phyloP scores from a whole-genome alignment of 2,329 filamentous ascomycete species.

The Sporothrix schenckii region DNA sequence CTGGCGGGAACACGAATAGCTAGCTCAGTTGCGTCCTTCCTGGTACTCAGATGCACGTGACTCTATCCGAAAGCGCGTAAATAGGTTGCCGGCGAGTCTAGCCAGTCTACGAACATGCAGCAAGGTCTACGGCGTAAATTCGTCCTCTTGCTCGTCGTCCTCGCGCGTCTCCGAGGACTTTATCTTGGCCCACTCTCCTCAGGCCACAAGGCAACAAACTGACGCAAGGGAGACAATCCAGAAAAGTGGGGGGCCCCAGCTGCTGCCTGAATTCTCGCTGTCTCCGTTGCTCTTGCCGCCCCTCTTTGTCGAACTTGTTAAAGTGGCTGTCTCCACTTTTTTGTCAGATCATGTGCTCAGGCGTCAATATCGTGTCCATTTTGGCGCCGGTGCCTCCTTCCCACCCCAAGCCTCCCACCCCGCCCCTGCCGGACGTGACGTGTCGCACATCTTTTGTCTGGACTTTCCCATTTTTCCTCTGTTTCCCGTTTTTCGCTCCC shows the following conservation, averaged over 20 bases:
- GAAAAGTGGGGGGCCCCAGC: not conserved
- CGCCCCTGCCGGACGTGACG: constrained; percentile 26
- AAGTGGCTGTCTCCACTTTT: constrained; percentile 25
- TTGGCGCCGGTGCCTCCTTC: constrained; percentile 23
- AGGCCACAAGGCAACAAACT: constrained; percentile 16
- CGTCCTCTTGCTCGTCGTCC: not conserved
- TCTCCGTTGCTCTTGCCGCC: not conserved
- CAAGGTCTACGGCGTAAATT: too few species aligned
- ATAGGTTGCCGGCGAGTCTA: not conserved
- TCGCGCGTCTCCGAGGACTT: not conserved
- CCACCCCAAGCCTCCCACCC: not conserved
- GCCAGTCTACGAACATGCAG: too few species aligned
- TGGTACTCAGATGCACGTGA: constrained; percentile 10
- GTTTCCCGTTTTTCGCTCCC: not conserved
- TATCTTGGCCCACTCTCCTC: not conserved
- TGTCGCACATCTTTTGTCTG: constrained; percentile 23
- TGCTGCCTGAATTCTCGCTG: constrained; percentile 27
- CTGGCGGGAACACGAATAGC: too few species aligned
- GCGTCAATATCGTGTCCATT: constrained; percentile 38
- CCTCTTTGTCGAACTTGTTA: not conserved
- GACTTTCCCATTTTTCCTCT: constrained; percentile 8
- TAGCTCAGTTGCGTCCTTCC: not conserved
- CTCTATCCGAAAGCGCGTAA: not conserved
- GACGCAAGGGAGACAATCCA: constrained; percentile 2
- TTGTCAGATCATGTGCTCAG: constrained; percentile 38